Conservation (phyloP, 345 rosid genomes). For the Triadica sebifera region DNA sequence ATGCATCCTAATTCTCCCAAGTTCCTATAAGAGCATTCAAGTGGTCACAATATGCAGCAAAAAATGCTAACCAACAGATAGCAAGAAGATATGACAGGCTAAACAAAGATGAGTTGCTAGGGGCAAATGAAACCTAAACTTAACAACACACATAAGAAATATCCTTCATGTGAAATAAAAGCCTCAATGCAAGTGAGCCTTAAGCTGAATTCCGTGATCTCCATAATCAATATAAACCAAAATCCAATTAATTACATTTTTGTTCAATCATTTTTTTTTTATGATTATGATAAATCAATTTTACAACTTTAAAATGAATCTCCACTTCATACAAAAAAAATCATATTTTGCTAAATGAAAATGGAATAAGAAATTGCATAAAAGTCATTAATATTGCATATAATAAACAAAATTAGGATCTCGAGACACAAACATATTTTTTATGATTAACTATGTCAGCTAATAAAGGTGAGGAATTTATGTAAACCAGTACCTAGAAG, state of each 20-base stretch:
- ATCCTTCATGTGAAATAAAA: background rate
- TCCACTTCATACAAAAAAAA: background rate
- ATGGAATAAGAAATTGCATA: background rate
- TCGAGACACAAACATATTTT: background rate
- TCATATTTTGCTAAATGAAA: background rate
- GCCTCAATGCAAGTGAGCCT: background rate
- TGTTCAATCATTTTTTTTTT: background rate
- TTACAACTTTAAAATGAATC: background rate
- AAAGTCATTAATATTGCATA: background rate
- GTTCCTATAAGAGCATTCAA: slow-evolving; percentile 42
- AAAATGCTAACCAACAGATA: background rate
- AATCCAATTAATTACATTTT: background rate
- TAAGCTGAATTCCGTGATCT: background rate
- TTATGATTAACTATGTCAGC: background rate
- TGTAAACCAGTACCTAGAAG: slow-evolving; percentile 50
- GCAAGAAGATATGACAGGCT: background rate
- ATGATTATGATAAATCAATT: background rate
- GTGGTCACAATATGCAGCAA: background rate
- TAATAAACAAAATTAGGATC: background rate
- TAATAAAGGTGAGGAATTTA: background rate
- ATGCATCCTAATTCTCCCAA: slow-evolving; percentile 77
- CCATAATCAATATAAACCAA: background rate
- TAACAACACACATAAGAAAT: background rate
- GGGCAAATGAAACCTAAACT: background rate
- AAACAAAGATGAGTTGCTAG: background rate